phyloP scores from a whole-genome alignment of 2,329 filamentous ascomycete species.

The Cylindrodendrum hubeiense region DNA sequence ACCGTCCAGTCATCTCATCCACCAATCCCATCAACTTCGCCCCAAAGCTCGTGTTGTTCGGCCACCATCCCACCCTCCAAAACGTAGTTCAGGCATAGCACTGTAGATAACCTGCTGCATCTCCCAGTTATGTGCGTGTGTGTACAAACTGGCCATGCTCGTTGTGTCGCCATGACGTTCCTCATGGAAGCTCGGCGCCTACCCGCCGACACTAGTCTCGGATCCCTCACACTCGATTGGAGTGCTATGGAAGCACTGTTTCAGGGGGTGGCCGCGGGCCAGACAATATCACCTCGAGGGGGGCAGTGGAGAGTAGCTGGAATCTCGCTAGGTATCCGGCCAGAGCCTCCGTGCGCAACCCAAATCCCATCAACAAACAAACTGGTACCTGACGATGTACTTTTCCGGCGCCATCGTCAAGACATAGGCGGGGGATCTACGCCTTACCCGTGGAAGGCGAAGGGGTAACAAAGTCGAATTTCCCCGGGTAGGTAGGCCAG shows the following conservation, averaged over 20 bases:
- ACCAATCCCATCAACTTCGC: slow-evolving; percentile 39
- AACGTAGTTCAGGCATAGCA: neutral
- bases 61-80: slow-evolving; percentile 6
- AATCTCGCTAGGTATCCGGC: slow-evolving; percentile 30
- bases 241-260: slow-evolving; percentile 30
- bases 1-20: slow-evolving; percentile 6
- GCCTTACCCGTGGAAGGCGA: slow-evolving; percentile 22
- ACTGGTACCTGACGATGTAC: slow-evolving; percentile 11
- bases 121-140: neutral
- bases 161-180: slow-evolving; percentile 23
- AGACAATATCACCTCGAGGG: slow-evolving; percentile 38
- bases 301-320: slow-evolving; percentile 36
- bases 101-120: neutral
- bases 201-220: slow-evolving; percentile 36
- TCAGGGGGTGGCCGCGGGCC: slow-evolving; percentile 42
- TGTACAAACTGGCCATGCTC: neutral
- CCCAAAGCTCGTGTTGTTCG: slow-evolving; percentile 40
- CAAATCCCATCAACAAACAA: slow-evolving; percentile 31
- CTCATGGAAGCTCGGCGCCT: slow-evolving; percentile 29
- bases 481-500: neutral
- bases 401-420: slow-evolving; percentile 20
- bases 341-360: slow-evolving; percentile 23
- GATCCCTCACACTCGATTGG: slow-evolving; percentile 39
- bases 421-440: slow-evolving; percentile 22
- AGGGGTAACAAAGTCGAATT: neutral